Evolutionary conservation across 768 basidiomycete species (phyloP), one percentile per base, ranked within the genome.

Genomic region (Xerocomus brunneocitrinus): DNA sequence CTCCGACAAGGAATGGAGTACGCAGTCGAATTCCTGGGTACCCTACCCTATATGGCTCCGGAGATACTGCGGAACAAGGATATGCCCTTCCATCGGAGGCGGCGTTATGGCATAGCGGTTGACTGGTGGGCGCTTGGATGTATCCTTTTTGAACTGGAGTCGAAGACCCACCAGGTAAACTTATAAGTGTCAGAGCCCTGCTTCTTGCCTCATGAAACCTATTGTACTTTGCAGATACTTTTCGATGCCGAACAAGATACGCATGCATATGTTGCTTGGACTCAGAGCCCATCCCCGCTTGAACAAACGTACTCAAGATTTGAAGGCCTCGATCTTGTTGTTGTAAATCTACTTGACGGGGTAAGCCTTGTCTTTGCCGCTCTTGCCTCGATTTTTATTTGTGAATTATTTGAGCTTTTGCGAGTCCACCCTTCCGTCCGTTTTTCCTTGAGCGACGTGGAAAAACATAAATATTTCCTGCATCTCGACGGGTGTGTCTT

Each of bases 71-170:
- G 46, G n/a, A 73, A 69, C 34, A 51, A 59, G 43, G 50, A 49
- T 3, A 47, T 58, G 8, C 8, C 60, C n/a, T 0, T 0, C 16
- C 5, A 48, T 22, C 34, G 52, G 5, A 62, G 45, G 42, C 59
- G 30, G 22, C 56, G 40, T 32, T 76, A 76, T 42, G 70, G 72
- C 8, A 47, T 55, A 0, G 58, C 61, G 1, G 68, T 75, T 12
- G 74, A 78, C 49, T 77, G 74, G 63, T 78, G 76, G 75, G 66
- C 66, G 0, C 58, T 75, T 9, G 76, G 77, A 6, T 74, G 74
- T 41, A 61, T 77, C 10, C 54, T 69, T 8, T 78, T 66, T 53
- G 73, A 76, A 54, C 53, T 77, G 12, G 65, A 74, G 36, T 61
- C 66, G 9, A 50, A 46, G n/a, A 51, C 53, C 22, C 59, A 66